Evolutionary conservation across 2,329 filamentous ascomycete genomes (phyloP).

Genomic region (Neophaeococcomyces mojaviensis): DNA sequence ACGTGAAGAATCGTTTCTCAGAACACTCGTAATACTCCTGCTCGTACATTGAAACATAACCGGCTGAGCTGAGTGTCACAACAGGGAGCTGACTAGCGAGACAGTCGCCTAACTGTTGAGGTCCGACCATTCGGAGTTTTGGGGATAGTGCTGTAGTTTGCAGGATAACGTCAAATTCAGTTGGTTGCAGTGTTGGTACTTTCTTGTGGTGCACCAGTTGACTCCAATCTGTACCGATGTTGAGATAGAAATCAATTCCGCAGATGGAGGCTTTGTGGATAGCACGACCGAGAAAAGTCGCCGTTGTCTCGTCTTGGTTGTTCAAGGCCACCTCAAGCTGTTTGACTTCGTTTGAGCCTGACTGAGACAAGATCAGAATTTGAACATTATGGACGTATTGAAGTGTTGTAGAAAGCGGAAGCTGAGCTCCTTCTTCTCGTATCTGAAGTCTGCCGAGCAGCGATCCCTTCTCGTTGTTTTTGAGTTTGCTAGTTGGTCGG

Average conservation of each 20-base stretch:
- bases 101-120: slow-evolving; percentile 1
- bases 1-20: slow-evolving; percentile 7
- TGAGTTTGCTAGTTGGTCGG: neutral
- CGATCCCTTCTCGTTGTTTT: neutral
- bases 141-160: slow-evolving; percentile 1
- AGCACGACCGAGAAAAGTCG: slow-evolving; percentile 2
- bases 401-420: neutral
- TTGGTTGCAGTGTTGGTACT: neutral
- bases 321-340: slow-evolving; percentile 2
- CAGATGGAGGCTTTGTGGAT: neutral
- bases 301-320: neutral
- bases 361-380: neutral
- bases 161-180: slow-evolving; percentile 2
- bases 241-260: neutral
- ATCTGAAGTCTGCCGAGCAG: neutral
- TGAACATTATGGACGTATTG: neutral
- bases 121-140: slow-evolving; percentile 2
- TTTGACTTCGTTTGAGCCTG: neutral
- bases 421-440: neutral
- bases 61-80: slow-evolving; percentile 3
- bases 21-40: slow-evolving; percentile 7
- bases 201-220: slow-evolving; percentile 3
- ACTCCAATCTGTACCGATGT: neutral
- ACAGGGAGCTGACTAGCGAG: slow-evolving; percentile 5
- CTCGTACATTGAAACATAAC: slow-evolving; percentile 6